Base-by-base conservation (phyloP, 495 filamentous ascomycete genomes). In the Penicillium maclennaniae region DNA sequence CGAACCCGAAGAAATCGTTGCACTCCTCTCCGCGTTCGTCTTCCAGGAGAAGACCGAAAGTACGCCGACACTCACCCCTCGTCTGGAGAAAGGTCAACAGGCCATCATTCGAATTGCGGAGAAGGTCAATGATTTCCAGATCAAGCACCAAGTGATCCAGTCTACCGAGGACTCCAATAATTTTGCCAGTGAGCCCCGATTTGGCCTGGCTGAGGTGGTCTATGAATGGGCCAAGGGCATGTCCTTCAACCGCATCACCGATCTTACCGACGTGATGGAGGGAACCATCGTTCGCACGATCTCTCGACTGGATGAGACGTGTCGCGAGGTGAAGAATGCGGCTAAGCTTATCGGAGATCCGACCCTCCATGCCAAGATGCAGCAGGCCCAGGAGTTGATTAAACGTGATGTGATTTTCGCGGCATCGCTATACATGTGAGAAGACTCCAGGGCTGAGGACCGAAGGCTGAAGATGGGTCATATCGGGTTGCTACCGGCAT, bases 161-260 rank as follows among this genome's bases (percentile, higher is more conserved):
- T 87, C 87, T 12, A 79, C 84, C 42, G 95, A 97, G 43, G 91
- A 96, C 60, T 84, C 82, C 51, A 95, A 92, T 64, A 91, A 98
- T 67, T 97, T 97, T 60, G 88, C 87, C 41, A 89, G 82, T 56
- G 77, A 84, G 39, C 89, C 91, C 8, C 80, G 91, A 14, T 98
- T 98, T 64, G 92, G 92, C 0, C 79, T 98, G 43, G 89, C 95
- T 61, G 95, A 98, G 69, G 95, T 98, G 0, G 93, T 98, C 15
- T 96, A 97, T 66, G 93, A 98, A 72, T 98, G 93, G 93, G 95
- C 93, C 1, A 80, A 88, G 50, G 93, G 93, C 19, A 96, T 97
- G 91, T 88, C 88, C 27, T 98, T 98, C 79, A 95, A 91, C 69
- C 92, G 95, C 47, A 98, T 98, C 59, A 97, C 92, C 0, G 90